Evolutionary conservation across 2,329 filamentous ascomycete species (phyloP), one percentile per base, ranked within the genome.

Genomic region (Colletotrichum chlorophyti): DNA sequence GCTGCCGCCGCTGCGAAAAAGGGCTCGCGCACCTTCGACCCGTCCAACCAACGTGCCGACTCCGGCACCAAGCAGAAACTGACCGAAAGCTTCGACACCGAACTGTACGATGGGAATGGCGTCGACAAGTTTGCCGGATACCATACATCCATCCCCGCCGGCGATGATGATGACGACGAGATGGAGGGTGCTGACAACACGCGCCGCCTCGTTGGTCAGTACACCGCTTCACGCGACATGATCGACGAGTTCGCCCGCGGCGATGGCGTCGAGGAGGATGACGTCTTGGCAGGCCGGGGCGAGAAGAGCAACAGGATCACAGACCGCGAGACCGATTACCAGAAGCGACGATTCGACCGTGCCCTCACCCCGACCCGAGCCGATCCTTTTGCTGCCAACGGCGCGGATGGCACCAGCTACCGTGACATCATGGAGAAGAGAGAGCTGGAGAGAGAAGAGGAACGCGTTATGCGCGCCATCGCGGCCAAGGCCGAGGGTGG

Each of bases 281-380:
- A 99, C 69, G 89, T 94, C 6, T 81, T 99, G 62, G 83, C 93
- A 47, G 91, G 90, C 40, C 86, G 89, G 65, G 84, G 85, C 65
- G 95, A 98, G 79, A 91, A 94, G 76, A 91, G 92, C 72, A 93
- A 90, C 57, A 89, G 94, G 67, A 98, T 99, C 70, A 83, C 89
- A 61, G 94, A 96, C 71, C 90, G 95, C 68, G 94, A 98, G 79
- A 96, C 93, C 63, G 94, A 98, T 70, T 99, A 99, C 72, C 96
- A 99, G 77, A 97, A 96, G 77, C 91, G 93, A 65, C 88, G 93
- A 59, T 96, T 96, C 74, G 89, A 97, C 72, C 92, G 95, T 61
- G 88, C 86, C 49, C 81, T 98, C 63, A 95, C 92, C 19, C 93
- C 93, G 5, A 93, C 91, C 8, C 88, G 92, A 68, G 91, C 88